These are phyloP conservation scores for Yarrowia bubula DNA, from an alignment of 805 yeast genomes.

Conservation along the genomic window DNA sequence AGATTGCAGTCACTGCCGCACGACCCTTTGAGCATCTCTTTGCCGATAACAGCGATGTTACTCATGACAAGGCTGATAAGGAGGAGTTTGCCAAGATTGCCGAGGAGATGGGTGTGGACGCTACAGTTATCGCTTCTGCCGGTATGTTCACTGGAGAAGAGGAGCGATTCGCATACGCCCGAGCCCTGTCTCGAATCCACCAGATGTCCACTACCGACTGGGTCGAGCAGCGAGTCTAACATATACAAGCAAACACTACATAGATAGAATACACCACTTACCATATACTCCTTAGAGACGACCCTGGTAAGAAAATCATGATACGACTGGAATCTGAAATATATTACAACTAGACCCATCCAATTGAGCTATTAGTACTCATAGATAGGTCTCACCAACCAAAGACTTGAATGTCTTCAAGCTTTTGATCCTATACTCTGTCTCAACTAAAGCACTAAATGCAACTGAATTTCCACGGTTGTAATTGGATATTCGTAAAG, in stretches of 20 bases:
- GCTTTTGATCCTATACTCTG: no score
- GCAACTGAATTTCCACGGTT: no score
- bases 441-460: no score
- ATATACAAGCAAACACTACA: neutral
- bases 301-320: no score
- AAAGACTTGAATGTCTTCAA: no score
- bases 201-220: constrained; percentile 95
- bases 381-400: no score
- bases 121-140: constrained; percentile 45
- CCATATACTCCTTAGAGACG: no score
- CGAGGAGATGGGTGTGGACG: constrained; percentile 72
- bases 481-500: no score
- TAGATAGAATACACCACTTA: neutral
- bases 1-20: constrained; percentile 85
- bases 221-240: constrained; percentile 40
- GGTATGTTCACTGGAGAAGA: constrained; percentile 77
- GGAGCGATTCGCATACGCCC: constrained; percentile 93
- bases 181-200: constrained; percentile 85
- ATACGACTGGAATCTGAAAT: no score
- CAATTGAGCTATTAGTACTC: no score
- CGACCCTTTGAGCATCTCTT: constrained; percentile 81
- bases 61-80: constrained; percentile 32
- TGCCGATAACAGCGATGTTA: constrained; percentile 54
- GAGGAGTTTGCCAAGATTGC: constrained; percentile 49
- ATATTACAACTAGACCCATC: no score